Percentiles rank a stretch among this genome's conserved stretches.
These are phyloP conservation scores for Penicillium polonicum DNA, from an alignment of 2,329 filamentous ascomycete species.

Conservation along the genomic window DNA sequence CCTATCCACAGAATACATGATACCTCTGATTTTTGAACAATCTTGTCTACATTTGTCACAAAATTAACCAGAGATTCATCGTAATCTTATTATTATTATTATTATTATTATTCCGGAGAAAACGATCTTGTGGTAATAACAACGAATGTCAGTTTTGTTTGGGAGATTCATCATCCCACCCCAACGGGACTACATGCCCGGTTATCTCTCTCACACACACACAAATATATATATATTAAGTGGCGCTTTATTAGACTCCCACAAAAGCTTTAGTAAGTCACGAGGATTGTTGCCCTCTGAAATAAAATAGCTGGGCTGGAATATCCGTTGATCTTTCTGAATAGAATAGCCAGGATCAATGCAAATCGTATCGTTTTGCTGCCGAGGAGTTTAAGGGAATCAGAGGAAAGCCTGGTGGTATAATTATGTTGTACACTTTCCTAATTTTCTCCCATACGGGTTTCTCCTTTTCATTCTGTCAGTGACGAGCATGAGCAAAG, in stretches of 20 bases:
- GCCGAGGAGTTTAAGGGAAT: no score
- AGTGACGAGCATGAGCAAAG: no score
- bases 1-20: background rate
- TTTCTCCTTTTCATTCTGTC: no score
- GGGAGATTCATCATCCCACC: background rate
- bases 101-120: no score
- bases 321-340: conserved; percentile 10
- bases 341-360: conserved; percentile 9
- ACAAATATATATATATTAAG: background rate
- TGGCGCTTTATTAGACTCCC: background rate
- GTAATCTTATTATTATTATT: no score
- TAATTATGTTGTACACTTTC: no score
- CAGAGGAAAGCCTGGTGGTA: no score
- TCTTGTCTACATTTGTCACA: background rate
- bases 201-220: background rate
- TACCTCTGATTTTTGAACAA: background rate
- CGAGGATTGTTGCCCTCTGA: background rate
- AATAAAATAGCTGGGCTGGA: conserved; percentile 5
- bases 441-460: no score
- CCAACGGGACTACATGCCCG: background rate
- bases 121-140: no score
- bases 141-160: no score
- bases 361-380: conserved; percentile 6
- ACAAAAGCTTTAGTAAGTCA: background rate
- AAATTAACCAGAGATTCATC: no score